Conservation (phyloP, 192 early-diverging fungal genomes). For the Gigaspora rosea region DNA sequence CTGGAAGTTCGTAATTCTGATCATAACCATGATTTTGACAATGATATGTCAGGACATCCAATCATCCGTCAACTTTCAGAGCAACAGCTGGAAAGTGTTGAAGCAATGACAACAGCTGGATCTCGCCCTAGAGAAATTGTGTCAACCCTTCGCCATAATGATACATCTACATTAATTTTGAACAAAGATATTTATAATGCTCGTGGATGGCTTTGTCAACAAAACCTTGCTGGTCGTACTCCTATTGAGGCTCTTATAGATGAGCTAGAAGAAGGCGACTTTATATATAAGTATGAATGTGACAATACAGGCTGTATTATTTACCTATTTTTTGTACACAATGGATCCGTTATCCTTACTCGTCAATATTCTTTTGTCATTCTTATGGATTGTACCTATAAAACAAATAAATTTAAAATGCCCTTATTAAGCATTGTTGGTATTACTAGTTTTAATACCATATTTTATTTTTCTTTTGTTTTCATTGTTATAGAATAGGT, state of each 20-base stretch:
- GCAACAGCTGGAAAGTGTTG: not conserved
- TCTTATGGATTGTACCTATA: slow-evolving; percentile 7
- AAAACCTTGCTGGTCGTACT: too few relatives aligned
- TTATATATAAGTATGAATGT: slow-evolving; percentile 3
- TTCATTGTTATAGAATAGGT: too few relatives aligned
- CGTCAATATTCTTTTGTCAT: not conserved
- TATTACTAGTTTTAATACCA: slow-evolving; percentile 10
- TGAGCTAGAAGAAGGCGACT: not conserved
- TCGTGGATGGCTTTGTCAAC: too few relatives aligned
- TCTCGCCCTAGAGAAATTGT: too few relatives aligned
- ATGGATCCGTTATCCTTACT: slow-evolving; percentile 2
- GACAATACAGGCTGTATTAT: not conserved
- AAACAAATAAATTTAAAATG: slow-evolving; percentile 6
- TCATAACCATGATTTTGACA: not conserved
- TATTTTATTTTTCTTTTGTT: not conserved
- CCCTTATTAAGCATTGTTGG: not conserved
- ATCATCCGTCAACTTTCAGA: not conserved
- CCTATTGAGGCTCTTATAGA: too few relatives aligned
- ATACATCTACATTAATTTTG: too few relatives aligned
- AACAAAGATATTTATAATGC: too few relatives aligned
- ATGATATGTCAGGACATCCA: not conserved
- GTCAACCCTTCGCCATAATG: too few relatives aligned
- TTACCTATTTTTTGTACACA: slow-evolving; percentile 3
- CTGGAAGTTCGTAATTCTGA: not conserved
- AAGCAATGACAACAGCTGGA: too few relatives aligned